These are phyloP conservation scores for Adansonia gregorii DNA, from an alignment of 441 rosid species.

Conservation along the genomic window DNA sequence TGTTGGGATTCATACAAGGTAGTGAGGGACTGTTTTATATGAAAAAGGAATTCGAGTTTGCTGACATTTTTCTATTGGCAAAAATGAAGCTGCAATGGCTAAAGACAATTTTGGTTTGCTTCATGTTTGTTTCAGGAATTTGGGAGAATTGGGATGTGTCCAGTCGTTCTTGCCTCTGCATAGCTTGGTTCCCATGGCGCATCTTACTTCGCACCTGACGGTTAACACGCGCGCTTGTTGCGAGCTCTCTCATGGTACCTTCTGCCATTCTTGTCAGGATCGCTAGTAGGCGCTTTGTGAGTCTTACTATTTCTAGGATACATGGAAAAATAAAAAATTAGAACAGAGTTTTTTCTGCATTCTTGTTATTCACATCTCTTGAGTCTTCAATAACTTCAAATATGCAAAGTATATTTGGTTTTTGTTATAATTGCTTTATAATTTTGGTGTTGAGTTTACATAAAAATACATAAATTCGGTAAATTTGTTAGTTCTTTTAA, in stretches of 20 bases:
- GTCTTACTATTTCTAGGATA: slow-evolving; percentile 68
- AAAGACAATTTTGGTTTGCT: background rate
- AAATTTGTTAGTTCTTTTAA: slow-evolving; percentile 31
- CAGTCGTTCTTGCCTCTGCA: slow-evolving; percentile 74
- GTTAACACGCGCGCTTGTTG: slow-evolving; percentile 79
- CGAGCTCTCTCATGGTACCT: slow-evolving; percentile 97
- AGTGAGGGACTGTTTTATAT: background rate
- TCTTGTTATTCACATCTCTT: slow-evolving; percentile 32
- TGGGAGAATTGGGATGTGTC: slow-evolving; percentile 74
- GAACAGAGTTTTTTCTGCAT: slow-evolving; percentile 22
- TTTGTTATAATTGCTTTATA: background rate
- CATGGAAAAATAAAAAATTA: background rate
- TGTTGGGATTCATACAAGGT: background rate
- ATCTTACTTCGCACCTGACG: slow-evolving; percentile 68
- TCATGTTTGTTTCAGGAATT: slow-evolving; percentile 46
- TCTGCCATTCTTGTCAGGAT: slow-evolving; percentile 89
- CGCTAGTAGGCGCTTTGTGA: slow-evolving; percentile 92
- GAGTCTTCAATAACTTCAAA: slow-evolving; percentile 29
- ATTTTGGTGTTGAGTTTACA: slow-evolving; percentile 12
- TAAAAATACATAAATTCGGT: slow-evolving; percentile 16
- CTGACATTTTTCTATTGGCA: background rate
- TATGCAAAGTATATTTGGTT: background rate
- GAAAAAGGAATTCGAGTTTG: background rate
- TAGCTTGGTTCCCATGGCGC: slow-evolving; percentile 43
- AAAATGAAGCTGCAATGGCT: background rate